Evolutionary conservation across 2,329 filamentous ascomycete species (phyloP), one percentile per base, ranked within the genome.

Genomic region (Fusarium sp.): DNA sequence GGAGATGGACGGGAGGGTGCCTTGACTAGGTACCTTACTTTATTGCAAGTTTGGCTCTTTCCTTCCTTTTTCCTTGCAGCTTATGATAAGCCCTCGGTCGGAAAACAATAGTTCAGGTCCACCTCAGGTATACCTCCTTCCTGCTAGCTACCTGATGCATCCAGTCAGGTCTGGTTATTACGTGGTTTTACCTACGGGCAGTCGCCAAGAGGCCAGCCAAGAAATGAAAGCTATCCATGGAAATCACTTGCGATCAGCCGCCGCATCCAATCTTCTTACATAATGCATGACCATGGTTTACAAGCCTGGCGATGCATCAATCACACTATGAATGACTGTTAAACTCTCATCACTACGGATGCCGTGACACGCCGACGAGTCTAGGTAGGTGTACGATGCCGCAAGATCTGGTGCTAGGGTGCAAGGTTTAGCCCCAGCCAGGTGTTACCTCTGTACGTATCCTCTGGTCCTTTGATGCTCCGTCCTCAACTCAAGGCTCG

Each of bases 381-480:
- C 57, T 58, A 68, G 60, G 67, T 58, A 68, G 60, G 67, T 65
- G 65, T 61, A 61, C 53, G 62, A 68, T 70, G 61, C 68, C 66
- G 63, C 61, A 49, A 67, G 68, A 70, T 70, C 68, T 70, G 47
- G 68, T 67, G 42, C 66, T 53, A 59, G 63, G 63, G 57, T 59
- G 63, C 56, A 57, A 65, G 57, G 64, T 57, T 61, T 47, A 53
- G 52, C 51, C 63, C 61, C 62, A 59, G 46, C 50, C 53, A 57
- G 49, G 53, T 41, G 49, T 50, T 45, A 49, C 52, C 27, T 58
- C 57, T 57, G 61, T 60, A 50, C 19, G 19, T 19, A 49, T 49
- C 49, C 49, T 51, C 42, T 37, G 38, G 47, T 48, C 55, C 51
- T 53, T 41, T 29, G 35, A 62, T 39, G 32, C 29, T 59, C 33